A percentile compares a stretch with the other conserved stretches of the same genome.
Evolutionary conservation across 2,329 filamentous ascomycete genomes (phyloP).

Genomic region (Colletotrichum horii): DNA sequence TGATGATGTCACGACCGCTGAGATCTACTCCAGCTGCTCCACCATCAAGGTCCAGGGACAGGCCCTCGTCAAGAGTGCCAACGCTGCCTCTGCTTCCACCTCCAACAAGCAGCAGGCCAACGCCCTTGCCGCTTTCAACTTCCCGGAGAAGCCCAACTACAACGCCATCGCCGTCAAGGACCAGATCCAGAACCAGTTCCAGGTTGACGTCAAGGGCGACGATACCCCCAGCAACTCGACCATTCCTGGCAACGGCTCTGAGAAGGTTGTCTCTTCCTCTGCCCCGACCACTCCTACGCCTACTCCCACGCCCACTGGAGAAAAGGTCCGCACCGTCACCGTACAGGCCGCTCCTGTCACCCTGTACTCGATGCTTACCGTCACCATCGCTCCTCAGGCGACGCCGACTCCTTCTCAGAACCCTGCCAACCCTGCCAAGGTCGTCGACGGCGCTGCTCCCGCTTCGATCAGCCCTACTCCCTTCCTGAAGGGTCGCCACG

Average conservation of each 20-base stretch:
- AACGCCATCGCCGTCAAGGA: constrained; percentile 47
- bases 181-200: constrained; percentile 51
- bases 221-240: constrained; percentile 2
- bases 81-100: constrained; percentile 16
- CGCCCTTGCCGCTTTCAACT: constrained; percentile 27
- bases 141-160: constrained; percentile 41
- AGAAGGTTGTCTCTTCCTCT: constrained; percentile 22
- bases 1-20: constrained; percentile 29
- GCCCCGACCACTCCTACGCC: constrained; percentile 22
- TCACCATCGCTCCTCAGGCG: constrained; percentile 40
- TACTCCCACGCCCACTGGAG: not conserved
- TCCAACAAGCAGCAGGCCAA: constrained; percentile 16
- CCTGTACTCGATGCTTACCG: constrained; percentile 33
- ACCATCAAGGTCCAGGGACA: constrained; percentile 22
- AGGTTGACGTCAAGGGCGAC: constrained; percentile 42
- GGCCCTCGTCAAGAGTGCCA: not conserved
- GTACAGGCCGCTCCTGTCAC: constrained; percentile 24
- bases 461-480: constrained; percentile 14
- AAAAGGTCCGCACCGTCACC: constrained; percentile 12
- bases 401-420: constrained; percentile 41
- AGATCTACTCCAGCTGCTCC: constrained; percentile 40
- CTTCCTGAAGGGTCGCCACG: constrained; percentile 16
- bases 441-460: constrained; percentile 28
- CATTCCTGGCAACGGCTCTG: constrained; percentile 24
- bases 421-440: constrained; percentile 46